phyloP scores from a whole-genome alignment of 345 rosid genomes.

The Gossypium thurberi region DNA sequence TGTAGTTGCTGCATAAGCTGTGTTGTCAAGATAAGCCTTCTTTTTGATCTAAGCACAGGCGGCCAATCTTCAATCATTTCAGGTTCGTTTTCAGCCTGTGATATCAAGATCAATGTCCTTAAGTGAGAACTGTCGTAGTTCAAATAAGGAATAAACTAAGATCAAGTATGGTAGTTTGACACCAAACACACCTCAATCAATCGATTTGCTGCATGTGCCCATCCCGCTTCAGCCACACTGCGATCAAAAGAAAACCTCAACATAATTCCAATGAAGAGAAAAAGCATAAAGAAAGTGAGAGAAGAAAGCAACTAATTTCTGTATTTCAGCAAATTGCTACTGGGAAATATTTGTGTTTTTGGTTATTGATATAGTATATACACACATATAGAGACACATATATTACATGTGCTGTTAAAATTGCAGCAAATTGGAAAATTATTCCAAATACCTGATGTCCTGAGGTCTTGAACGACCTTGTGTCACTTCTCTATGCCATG shows the following conservation, averaged over 20 bases:
- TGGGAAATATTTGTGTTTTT: neutral
- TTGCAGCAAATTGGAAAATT: neutral
- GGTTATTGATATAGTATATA: neutral
- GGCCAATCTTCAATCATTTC: constrained; percentile 44
- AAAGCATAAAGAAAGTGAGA: neutral
- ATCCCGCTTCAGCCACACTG: constrained; percentile 64
- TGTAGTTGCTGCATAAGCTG: constrained; percentile 78
- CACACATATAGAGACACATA: neutral
- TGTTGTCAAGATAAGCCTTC: constrained; percentile 67
- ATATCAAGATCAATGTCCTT: constrained; percentile 15
- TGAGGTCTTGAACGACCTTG: constrained; percentile 39
- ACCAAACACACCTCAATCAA: constrained; percentile 51
- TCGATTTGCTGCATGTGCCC: constrained; percentile 60
- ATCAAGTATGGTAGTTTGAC: neutral
- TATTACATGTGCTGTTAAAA: neutral
- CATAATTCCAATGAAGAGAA: constrained; percentile 3
- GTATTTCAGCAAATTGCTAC: too few relatives aligned
- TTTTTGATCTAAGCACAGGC: constrained; percentile 48
- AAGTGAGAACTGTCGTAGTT: constrained; percentile 11
- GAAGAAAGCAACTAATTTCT: neutral
- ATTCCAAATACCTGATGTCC: constrained; percentile 51
- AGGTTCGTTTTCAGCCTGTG: constrained; percentile 57
- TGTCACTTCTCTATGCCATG: constrained; percentile 65
- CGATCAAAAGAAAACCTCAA: constrained; percentile 20
- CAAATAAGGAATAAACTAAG: neutral